Evolutionary conservation across 164 flowering plant species (phyloP).

Genomic region (Annona squamosa): DNA sequence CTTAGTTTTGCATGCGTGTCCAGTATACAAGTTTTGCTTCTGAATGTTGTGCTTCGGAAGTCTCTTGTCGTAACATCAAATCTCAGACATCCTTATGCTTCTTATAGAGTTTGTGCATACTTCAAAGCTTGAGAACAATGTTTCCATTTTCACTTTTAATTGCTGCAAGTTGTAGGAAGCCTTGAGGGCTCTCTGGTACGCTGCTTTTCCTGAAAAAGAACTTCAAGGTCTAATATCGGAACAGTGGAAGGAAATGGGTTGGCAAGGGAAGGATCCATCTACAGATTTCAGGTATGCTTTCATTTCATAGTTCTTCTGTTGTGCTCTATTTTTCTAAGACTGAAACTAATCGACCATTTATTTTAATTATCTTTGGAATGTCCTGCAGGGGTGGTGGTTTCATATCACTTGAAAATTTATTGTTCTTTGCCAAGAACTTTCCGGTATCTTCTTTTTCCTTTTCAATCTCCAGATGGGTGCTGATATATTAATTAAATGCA

Average conservation of each 20-base stretch:
- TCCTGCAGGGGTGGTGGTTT: slow-evolving; percentile 26
- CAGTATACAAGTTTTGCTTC: too few species aligned
- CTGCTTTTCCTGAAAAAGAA: slow-evolving; percentile 27
- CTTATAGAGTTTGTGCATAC: background rate
- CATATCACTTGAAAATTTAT: slow-evolving; percentile 25
- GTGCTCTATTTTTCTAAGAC: background rate
- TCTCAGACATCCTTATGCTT: background rate
- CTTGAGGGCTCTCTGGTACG: slow-evolving; percentile 23
- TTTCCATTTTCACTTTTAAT: background rate
- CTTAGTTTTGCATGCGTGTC: too few species aligned
- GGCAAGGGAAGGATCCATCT: slow-evolving; percentile 32
- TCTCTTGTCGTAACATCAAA: background rate
- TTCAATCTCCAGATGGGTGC: background rate
- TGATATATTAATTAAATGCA: background rate
- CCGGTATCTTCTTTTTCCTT: slow-evolving; percentile 7
- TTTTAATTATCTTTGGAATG: background rate
- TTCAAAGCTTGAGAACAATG: background rate
- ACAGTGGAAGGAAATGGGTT: slow-evolving; percentile 32
- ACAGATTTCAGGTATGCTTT: slow-evolving; percentile 25
- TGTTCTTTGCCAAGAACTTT: slow-evolving; percentile 24
- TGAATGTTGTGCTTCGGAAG: too few species aligned
- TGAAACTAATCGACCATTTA: background rate
- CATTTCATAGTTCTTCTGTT: background rate
- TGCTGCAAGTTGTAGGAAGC: slow-evolving; percentile 20
- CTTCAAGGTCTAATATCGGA: slow-evolving; percentile 26